Evolutionary conservation across 2,329 filamentous ascomycete species (phyloP).

Genomic region (Pyrenophora seminiperda): DNA sequence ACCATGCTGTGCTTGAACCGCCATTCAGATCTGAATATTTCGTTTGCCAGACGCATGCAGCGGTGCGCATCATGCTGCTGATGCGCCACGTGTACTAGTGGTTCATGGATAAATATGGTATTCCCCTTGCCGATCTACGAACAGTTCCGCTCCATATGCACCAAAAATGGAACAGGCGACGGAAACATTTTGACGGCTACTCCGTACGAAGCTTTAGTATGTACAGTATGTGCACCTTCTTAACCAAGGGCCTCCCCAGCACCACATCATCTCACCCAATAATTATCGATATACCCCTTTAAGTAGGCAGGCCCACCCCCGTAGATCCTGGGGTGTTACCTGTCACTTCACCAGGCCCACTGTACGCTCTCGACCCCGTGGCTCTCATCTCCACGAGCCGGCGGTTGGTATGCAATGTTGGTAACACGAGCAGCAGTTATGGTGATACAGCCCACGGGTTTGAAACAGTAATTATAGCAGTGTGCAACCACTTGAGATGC

Average conservation of each 20-base stretch:
- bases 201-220: too few species aligned
- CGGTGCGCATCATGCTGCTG: too few species aligned
- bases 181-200: too few species aligned
- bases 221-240: too few species aligned
- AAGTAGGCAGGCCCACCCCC: constrained; percentile 23
- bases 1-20: too few species aligned
- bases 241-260: background rate
- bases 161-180: too few species aligned
- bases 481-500: background rate
- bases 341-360: constrained; percentile 21
- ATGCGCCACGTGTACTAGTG: too few species aligned
- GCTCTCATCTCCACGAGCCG: background rate
- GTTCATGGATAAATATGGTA: too few species aligned
- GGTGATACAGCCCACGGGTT: background rate
- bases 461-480: background rate
- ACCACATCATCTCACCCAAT: constrained; percentile 7
- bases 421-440: background rate
- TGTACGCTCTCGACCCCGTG: background rate
- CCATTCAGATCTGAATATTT: too few species aligned
- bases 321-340: constrained; percentile 25
- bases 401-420: background rate
- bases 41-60: too few species aligned
- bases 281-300: constrained; percentile 27
- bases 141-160: too few species aligned
- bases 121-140: too few species aligned